Percentiles rank a stretch among this genome's conserved stretches.
These are phyloP conservation scores for Acanthamoeba sp. DNA, from an alignment of 208 protist genomes.

Conservation along the genomic window DNA sequence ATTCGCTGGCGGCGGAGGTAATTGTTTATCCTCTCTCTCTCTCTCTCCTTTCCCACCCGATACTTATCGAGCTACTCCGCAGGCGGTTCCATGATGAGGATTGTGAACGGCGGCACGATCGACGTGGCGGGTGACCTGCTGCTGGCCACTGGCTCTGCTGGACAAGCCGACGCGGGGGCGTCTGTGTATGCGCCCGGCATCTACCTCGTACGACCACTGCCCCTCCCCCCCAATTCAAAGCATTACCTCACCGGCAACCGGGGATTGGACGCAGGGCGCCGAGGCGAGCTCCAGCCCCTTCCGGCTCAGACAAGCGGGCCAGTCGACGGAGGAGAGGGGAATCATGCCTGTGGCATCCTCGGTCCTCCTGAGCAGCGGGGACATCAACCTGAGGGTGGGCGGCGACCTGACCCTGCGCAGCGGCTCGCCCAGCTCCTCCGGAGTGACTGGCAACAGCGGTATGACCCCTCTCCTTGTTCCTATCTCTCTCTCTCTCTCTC, in stretches of 20 bases:
- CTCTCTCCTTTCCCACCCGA: no score
- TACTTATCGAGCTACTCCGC: no score
- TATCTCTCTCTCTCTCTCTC: no score
- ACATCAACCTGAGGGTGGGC: not conserved
- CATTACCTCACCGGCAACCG: no score
- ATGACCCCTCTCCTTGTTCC: no score
- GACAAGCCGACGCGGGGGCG: not conserved
- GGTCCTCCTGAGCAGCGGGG: not conserved
- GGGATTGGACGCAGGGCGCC: rapidly evolving
- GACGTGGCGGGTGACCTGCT: not conserved
- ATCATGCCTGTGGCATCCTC: no score
- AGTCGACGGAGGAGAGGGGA: not conserved
- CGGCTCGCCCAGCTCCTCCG: not conserved
- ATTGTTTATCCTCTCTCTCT: no score
- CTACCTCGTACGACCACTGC: not conserved
- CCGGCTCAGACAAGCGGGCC: no score
- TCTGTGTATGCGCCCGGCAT: not conserved
- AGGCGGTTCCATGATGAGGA: not conserved
- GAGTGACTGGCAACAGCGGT: no score
- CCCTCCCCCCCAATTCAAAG: no score
- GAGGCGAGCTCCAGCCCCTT: no score
- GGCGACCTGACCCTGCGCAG: not conserved
- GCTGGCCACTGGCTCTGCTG: not conserved
- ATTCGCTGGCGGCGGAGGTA: no score
- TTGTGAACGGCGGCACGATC: not conserved